These are phyloP conservation scores for Cystobasidium tubakii DNA, from an alignment of 768 basidiomycete genomes.

Conservation along the genomic window DNA sequence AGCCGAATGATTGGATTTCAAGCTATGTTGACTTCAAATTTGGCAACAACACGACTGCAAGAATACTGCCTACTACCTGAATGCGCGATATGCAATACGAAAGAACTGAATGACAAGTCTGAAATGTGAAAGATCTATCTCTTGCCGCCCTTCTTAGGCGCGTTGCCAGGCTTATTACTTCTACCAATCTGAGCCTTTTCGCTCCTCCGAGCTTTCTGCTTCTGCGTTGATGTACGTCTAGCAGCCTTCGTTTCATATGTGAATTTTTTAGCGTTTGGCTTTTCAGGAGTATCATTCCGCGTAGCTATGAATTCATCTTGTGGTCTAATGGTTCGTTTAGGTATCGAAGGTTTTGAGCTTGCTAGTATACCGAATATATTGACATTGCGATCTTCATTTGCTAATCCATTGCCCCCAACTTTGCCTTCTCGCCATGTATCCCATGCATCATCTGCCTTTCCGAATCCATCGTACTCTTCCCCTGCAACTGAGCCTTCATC, in stretches of 20 bases:
- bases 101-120: background rate
- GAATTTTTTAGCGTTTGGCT: constrained; percentile 8
- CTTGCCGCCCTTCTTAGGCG: constrained; percentile 11
- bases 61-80: too few species aligned
- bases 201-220: constrained; percentile 18
- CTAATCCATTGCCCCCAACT: background rate
- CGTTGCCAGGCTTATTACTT: background rate
- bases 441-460: constrained; percentile 1
- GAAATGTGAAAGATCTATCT: background rate
- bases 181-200: constrained; percentile 10
- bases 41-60: too few species aligned
- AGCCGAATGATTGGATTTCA: too few species aligned
- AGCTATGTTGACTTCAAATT: too few species aligned
- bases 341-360: background rate
- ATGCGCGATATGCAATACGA: background rate
- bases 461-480: constrained; percentile 1
- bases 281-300: constrained; percentile 20
- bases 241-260: constrained; percentile 34
- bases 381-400: constrained; percentile 14
- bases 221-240: background rate
- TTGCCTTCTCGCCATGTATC: background rate
- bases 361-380: background rate
- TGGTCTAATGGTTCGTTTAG: background rate
- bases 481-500: background rate
- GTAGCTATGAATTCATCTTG: constrained; percentile 6